Evolutionary conservation across 352 stramenopile genomes (phyloP).

Genomic region (Pythium phragmitis): DNA sequence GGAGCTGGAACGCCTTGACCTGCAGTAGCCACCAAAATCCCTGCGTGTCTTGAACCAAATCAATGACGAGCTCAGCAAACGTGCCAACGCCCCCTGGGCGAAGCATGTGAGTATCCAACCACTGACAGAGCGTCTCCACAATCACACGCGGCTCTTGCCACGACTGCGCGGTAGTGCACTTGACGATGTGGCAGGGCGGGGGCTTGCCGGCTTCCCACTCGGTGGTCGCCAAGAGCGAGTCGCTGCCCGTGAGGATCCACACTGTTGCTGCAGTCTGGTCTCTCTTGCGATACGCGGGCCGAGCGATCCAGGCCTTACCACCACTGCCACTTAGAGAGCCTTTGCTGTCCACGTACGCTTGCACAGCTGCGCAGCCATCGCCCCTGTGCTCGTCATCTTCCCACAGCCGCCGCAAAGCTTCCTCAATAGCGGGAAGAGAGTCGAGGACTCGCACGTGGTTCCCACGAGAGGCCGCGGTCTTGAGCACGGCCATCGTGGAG

Average conservation of each 20-base stretch:
- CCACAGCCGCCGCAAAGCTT: constrained; percentile 1
- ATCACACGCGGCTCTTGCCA: constrained; percentile 50
- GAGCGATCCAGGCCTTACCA: constrained; percentile 51
- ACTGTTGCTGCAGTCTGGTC: constrained; percentile 43
- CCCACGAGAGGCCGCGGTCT: background rate
- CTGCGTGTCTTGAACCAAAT: constrained; percentile 51
- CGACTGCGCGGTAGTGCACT: constrained; percentile 47
- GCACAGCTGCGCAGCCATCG: constrained; percentile 27
- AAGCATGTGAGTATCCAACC: constrained; percentile 38
- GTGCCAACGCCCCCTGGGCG: constrained; percentile 20
- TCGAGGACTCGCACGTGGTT: background rate
- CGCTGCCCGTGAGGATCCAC: constrained; percentile 55
- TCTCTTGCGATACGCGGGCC: constrained; percentile 52
- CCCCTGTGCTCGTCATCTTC: background rate
- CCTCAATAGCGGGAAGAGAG: background rate
- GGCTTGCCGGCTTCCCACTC: constrained; percentile 6
- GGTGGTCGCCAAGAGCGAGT: constrained; percentile 5
- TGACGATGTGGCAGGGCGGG: constrained; percentile 59
- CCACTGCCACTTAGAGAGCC: background rate
- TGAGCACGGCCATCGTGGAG: background rate
- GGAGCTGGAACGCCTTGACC: constrained; percentile 60
- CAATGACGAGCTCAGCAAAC: constrained; percentile 50
- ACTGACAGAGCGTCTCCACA: constrained; percentile 30
- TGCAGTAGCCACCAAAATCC: constrained; percentile 69
- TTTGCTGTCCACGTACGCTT: constrained; percentile 48